A percentile compares a stretch with the other conserved stretches of the same genome.
These are phyloP conservation scores for Scheffersomyces ergatensis DNA, from an alignment of 805 yeast genomes.

Conservation along the genomic window DNA sequence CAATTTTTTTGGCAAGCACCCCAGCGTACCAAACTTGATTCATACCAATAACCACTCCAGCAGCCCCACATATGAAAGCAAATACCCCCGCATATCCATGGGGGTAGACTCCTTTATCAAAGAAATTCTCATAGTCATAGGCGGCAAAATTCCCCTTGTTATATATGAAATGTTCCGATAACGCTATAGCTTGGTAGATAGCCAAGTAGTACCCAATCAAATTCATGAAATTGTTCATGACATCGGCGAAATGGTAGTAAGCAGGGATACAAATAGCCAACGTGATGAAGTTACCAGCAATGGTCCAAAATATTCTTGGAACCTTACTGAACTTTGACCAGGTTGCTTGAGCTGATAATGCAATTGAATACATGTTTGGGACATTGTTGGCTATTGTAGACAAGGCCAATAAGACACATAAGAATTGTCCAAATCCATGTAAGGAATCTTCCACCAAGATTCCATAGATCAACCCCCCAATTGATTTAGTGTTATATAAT, in stretches of 20 bases:
- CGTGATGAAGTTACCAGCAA: slow-evolving; percentile 69
- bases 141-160: slow-evolving; percentile 56
- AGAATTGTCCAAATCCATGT: slow-evolving; percentile 87
- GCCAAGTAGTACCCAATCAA: slow-evolving; percentile 89
- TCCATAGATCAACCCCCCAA: slow-evolving; percentile 77
- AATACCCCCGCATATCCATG: slow-evolving; percentile 74
- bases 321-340: slow-evolving; percentile 72
- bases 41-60: slow-evolving; percentile 88
- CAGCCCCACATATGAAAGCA: slow-evolving; percentile 80
- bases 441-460: slow-evolving; percentile 76
- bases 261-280: slow-evolving; percentile 90
- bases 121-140: slow-evolving; percentile 63
- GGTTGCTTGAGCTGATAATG: slow-evolving; percentile 80
- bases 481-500: slow-evolving; percentile 23
- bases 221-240: slow-evolving; percentile 87
- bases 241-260: slow-evolving; percentile 66
- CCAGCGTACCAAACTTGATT: slow-evolving; percentile 82
- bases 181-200: slow-evolving; percentile 69
- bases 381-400: slow-evolving; percentile 89
- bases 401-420: slow-evolving; percentile 80
- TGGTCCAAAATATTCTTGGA: slow-evolving; percentile 84
- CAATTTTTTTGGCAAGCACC: slow-evolving; percentile 59
- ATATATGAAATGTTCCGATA: slow-evolving; percentile 84
- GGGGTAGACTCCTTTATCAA: slow-evolving; percentile 59
- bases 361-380: slow-evolving; percentile 92